Evolutionary conservation across 768 basidiomycete genomes (phyloP).

Genomic region (Chalciporus piperatus): DNA sequence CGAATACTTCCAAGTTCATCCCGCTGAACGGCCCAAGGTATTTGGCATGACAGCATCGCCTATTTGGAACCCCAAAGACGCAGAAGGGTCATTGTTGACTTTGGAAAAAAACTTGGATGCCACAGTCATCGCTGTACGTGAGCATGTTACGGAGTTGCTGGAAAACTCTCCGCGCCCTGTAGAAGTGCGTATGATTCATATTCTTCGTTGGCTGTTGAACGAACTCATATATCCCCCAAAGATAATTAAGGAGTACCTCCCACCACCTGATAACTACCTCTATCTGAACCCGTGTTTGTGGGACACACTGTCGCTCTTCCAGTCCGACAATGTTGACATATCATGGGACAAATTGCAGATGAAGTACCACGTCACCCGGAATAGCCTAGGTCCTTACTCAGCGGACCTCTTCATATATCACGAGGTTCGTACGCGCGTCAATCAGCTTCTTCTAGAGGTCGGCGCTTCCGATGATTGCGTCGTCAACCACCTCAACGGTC

Average conservation of each 20-base stretch:
- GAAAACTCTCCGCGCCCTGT: conserved; percentile 59
- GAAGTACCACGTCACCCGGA: conserved; percentile 58
- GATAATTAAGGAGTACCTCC: conserved; percentile 56
- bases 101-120: conserved; percentile 73
- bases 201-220: not conserved
- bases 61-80: conserved; percentile 75
- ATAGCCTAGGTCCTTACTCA: conserved; percentile 68
- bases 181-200: conserved; percentile 46
- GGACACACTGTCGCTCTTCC: conserved; percentile 45
- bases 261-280: conserved; percentile 49
- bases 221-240: conserved; percentile 24
- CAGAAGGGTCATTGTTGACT: conserved; percentile 54
- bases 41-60: conserved; percentile 94
- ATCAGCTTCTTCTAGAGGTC: conserved; percentile 36
- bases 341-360: conserved; percentile 59
- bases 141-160: conserved; percentile 63
- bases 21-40: conserved; percentile 63
- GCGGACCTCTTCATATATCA: conserved; percentile 69
- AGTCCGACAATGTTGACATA: conserved; percentile 39
- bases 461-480: conserved; percentile 18
- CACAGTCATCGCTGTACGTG: conserved; percentile 70
- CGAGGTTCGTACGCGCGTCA: conserved; percentile 54
- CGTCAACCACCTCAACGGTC: conserved; percentile 13
- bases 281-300: conserved; percentile 59
- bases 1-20: conserved; percentile 48